A percentile compares a stretch with the other conserved stretches of the same genome.
Evolutionary conservation across 306 rosid genomes (phyloP).

Genomic region (Quercus cerris): DNA sequence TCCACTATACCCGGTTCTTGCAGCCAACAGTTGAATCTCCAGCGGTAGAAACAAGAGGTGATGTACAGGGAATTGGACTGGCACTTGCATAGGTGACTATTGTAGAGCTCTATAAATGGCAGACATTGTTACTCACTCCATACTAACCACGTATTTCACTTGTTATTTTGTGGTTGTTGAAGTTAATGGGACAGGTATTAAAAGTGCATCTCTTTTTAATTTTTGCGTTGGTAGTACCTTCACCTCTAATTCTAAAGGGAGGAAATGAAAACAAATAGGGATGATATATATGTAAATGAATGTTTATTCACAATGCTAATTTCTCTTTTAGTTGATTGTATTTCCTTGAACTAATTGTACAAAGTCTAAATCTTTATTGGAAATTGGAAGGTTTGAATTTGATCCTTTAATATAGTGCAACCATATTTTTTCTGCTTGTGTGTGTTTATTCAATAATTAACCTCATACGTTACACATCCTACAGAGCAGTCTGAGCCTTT

Average conservation of each 20-base stretch:
- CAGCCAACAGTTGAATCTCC: conserved; percentile 28
- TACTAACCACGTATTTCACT: not conserved
- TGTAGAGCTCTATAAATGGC: not conserved
- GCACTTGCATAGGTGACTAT: not conserved
- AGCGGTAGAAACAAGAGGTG: conserved; percentile 18
- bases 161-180: not conserved
- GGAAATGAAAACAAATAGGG: not conserved
- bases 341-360: not conserved
- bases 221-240: not conserved
- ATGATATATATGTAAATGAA: not conserved
- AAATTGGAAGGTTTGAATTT: not conserved
- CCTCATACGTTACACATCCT: not conserved
- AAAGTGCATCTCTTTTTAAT: not conserved
- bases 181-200: not conserved
- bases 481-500: too few species aligned
- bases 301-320: not conserved
- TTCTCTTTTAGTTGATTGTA: not conserved
- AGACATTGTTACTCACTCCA: not conserved
- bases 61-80: not conserved
- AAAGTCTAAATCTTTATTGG: not conserved
- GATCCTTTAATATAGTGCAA: not conserved
- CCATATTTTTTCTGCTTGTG: not conserved
- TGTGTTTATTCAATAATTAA: not conserved
- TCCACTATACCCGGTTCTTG: conserved; percentile 67
- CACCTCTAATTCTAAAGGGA: not conserved